Conservation (phyloP, 2,329 filamentous ascomycete genomes). For the Juglanconis sp. region DNA sequence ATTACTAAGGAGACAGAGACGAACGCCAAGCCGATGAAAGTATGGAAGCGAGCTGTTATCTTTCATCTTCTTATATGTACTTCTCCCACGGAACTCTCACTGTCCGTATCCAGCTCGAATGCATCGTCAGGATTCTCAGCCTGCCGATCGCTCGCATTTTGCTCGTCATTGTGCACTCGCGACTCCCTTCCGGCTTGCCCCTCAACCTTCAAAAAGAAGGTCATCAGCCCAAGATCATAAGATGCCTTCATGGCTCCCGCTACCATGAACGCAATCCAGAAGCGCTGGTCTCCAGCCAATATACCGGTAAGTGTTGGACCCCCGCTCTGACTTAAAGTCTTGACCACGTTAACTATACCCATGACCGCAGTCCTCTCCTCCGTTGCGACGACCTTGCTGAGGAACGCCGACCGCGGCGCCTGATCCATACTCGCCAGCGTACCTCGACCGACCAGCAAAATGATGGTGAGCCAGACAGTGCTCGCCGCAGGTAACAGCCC, state of each 20-base stretch:
- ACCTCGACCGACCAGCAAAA: slow-evolving; percentile 60
- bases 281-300: slow-evolving; percentile 51
- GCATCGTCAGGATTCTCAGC: not conserved
- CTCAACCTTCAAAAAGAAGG: slow-evolving; percentile 13
- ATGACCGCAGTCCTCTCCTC: slow-evolving; percentile 69
- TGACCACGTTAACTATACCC: slow-evolving; percentile 67
- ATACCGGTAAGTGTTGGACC: slow-evolving; percentile 65
- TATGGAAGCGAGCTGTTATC: too few species aligned
- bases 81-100: not conserved
- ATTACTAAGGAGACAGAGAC: too few species aligned
- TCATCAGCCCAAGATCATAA: slow-evolving; percentile 49
- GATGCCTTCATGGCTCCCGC: slow-evolving; percentile 60
- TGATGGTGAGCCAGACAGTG: slow-evolving; percentile 48
- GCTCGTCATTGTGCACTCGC: not conserved
- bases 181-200: not conserved
- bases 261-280: slow-evolving; percentile 62
- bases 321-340: slow-evolving; percentile 59
- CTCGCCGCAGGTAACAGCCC: slow-evolving; percentile 58
- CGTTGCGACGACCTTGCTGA: slow-evolving; percentile 62
- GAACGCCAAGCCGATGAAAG: too few species aligned
- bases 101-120: slow-evolving; percentile 1
- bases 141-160: not conserved
- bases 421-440: slow-evolving; percentile 67
- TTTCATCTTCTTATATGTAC: too few species aligned
- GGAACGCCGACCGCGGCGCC: slow-evolving; percentile 66